phyloP scores from a whole-genome alignment of 192 early-diverging fungal species.

The Backusella macrospora region DNA sequence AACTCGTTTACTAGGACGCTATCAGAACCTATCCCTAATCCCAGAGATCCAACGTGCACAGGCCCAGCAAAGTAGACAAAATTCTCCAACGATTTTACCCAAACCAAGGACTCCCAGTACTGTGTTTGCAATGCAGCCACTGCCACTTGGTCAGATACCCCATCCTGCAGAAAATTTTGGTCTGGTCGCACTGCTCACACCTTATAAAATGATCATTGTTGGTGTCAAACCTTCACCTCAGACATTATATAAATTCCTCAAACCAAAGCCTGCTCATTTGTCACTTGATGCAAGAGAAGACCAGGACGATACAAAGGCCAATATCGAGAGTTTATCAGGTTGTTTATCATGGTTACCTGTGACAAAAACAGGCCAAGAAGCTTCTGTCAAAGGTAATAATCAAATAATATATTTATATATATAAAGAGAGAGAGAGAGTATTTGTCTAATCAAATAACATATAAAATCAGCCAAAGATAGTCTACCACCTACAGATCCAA shows the following conservation, averaged over 20 bases:
- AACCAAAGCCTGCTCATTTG: conserved; percentile 46
- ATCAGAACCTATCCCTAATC: conserved; percentile 42
- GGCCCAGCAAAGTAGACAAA: not conserved
- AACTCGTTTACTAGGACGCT: conserved; percentile 57
- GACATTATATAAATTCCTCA: conserved; percentile 57
- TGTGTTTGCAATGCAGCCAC: conserved; percentile 58
- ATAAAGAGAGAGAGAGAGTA: not conserved
- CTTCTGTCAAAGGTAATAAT: conserved; percentile 21
- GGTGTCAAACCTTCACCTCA: conserved; percentile 60
- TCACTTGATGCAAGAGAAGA: conserved; percentile 18
- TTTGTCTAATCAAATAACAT: not conserved
- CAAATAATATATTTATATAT: not conserved
- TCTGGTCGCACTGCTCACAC: conserved; percentile 61
- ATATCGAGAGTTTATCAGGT: conserved; percentile 42
- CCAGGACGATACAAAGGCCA: conserved; percentile 14
- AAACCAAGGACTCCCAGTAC: conserved; percentile 58
- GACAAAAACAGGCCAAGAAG: conserved; percentile 42
- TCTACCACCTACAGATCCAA: conserved; percentile 41
- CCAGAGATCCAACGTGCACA: conserved; percentile 14
- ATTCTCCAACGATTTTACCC: conserved; percentile 20
- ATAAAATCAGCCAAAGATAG: conserved; percentile 13
- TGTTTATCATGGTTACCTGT: conserved; percentile 62
- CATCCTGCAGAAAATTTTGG: conserved; percentile 59
- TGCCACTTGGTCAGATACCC: conserved; percentile 57
- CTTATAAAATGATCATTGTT: conserved; percentile 64